Conservation (phyloP, 192 early-diverging fungal species). For the Phlyctochytrium bullatum region DNA sequence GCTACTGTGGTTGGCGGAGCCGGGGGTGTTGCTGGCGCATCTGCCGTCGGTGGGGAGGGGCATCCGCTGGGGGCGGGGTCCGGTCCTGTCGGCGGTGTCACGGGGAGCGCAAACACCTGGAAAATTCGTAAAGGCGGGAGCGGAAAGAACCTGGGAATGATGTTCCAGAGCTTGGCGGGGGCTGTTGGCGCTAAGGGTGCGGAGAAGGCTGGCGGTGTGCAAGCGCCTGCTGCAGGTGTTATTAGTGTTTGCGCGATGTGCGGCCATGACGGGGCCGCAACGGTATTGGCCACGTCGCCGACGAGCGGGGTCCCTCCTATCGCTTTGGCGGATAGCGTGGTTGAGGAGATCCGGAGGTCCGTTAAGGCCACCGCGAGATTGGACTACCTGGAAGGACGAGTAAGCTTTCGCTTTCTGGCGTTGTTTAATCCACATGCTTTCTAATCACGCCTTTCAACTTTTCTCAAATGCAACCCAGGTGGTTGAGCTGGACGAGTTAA, state of each 20-base stretch:
- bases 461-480: not conserved
- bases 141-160: not conserved
- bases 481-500: not conserved
- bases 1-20: not conserved
- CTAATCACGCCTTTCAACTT: not conserved
- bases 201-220: no score
- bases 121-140: not conserved
- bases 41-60: no score
- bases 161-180: not conserved
- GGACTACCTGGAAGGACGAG: not conserved
- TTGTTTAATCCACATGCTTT: not conserved
- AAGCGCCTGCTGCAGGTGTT: no score
- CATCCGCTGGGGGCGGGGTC: not conserved
- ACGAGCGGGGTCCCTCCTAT: no score
- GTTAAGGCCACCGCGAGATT: not conserved
- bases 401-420: not conserved
- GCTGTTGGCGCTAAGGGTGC: no score
- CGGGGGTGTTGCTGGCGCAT: no score
- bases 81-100: not conserved
- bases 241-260: no score
- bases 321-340: not conserved
- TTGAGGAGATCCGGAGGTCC: not conserved
- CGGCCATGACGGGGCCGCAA: no score
- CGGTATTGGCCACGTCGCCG: no score
- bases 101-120: not conserved